phyloP scores from a whole-genome alignment of 2,329 filamentous ascomycete genomes.

The Sarocladium strictum region DNA sequence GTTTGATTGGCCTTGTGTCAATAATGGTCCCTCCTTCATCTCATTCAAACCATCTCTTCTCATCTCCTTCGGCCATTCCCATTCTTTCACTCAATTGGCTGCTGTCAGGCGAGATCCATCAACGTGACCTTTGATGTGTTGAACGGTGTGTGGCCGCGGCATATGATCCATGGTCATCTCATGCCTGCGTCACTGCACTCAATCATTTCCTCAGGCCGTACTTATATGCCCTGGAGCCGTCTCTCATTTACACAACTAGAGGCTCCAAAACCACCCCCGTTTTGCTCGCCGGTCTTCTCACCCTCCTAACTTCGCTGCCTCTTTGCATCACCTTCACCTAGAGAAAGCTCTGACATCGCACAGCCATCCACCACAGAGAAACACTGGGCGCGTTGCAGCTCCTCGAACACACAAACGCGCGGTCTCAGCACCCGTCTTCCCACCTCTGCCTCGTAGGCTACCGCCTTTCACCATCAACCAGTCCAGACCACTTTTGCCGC shows the following conservation, averaged over 20 bases:
- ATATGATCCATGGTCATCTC: slow-evolving; percentile 8
- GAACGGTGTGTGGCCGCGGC: slow-evolving; percentile 4
- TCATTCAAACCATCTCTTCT: background rate
- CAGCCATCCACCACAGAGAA: background rate
- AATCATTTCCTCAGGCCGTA: background rate
- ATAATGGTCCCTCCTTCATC: background rate
- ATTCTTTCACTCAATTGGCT: background rate
- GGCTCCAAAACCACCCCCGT: background rate
- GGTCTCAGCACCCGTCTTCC: slow-evolving; percentile 5
- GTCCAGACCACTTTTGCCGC: background rate
- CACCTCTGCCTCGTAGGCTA: background rate
- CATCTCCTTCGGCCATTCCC: background rate
- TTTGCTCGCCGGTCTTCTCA: background rate
- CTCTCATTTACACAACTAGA: too few relatives aligned
- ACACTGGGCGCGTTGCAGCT: background rate
- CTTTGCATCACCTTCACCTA: background rate
- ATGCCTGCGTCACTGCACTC: slow-evolving; percentile 8
- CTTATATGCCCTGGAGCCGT: background rate
- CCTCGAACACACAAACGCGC: slow-evolving; percentile 6
- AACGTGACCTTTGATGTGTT: background rate
- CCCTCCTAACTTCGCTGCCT: background rate
- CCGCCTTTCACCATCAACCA: slow-evolving; percentile 2
- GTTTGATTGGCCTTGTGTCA: background rate
- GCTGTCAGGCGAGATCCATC: background rate
- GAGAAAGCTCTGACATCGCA: background rate